phyloP scores from a whole-genome alignment of 805 yeast genomes.

The Candida hispaniensis region DNA sequence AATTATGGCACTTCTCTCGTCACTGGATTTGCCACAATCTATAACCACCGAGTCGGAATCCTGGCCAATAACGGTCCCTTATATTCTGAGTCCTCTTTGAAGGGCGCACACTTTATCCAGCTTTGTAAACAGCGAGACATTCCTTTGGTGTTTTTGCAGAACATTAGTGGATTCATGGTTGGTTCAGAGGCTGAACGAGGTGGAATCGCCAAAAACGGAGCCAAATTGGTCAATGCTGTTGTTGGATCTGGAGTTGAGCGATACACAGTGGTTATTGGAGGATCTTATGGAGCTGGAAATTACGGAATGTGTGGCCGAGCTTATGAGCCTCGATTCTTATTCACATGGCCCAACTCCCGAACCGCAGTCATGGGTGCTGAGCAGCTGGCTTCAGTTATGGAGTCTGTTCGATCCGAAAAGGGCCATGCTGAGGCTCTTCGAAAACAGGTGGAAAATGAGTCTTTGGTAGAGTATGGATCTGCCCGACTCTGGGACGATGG shows the following conservation, averaged over 20 bases:
- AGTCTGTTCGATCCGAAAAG: slow-evolving; percentile 24
- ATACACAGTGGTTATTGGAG: slow-evolving; percentile 28
- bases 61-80: slow-evolving; percentile 29
- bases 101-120: slow-evolving; percentile 29
- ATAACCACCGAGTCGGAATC: slow-evolving; percentile 27
- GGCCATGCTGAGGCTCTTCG: slow-evolving; percentile 21
- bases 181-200: slow-evolving; percentile 29
- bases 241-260: slow-evolving; percentile 29
- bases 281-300: slow-evolving; percentile 29
- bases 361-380: slow-evolving; percentile 30
- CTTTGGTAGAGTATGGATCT: slow-evolving; percentile 24
- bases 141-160: slow-evolving; percentile 27
- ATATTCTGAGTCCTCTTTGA: slow-evolving; percentile 26
- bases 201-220: slow-evolving; percentile 29
- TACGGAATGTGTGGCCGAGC: slow-evolving; percentile 31
- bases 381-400: slow-evolving; percentile 28
- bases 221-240: slow-evolving; percentile 28
- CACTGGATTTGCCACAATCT: slow-evolving; percentile 25
- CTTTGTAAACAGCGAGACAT: slow-evolving; percentile 28
- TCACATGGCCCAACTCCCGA: slow-evolving; percentile 29
- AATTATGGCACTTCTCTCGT: slow-evolving; percentile 27
- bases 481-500: slow-evolving; percentile 30
- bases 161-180: slow-evolving; percentile 29
- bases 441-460: slow-evolving; percentile 25
- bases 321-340: slow-evolving; percentile 27